Evolutionary conservation across 495 filamentous ascomycete genomes (phyloP).

Genomic region (Ramalina intermedia): DNA sequence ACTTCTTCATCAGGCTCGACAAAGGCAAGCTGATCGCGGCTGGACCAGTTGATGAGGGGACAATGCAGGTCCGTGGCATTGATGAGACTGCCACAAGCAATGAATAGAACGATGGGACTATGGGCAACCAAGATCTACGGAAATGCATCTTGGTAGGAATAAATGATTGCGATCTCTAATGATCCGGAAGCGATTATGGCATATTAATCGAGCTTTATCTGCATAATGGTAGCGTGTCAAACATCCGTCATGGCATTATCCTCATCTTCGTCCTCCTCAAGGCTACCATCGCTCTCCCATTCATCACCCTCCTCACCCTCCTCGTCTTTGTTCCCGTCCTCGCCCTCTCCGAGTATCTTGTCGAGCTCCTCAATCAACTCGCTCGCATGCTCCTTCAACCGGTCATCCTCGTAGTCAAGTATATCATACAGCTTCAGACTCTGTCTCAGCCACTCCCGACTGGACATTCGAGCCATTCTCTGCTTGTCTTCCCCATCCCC

Average conservation of each 20-base stretch:
- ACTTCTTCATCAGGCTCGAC: slow-evolving; percentile 57
- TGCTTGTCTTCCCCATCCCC: slow-evolving; percentile 16
- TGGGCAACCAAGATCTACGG: too few species aligned
- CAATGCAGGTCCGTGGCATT: neutral
- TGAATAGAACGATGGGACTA: neutral
- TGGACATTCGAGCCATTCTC: slow-evolving; percentile 26
- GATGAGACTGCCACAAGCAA: neutral
- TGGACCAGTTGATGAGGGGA: slow-evolving; percentile 17
- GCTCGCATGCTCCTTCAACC: slow-evolving; percentile 34
- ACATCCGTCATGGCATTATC: neutral
- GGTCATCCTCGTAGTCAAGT: slow-evolving; percentile 39
- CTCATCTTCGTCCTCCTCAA: slow-evolving; percentile 22
- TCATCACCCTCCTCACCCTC: slow-evolving; percentile 12
- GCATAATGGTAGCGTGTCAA: neutral
- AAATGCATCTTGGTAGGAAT: too few species aligned
- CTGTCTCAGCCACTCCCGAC: slow-evolving; percentile 39
- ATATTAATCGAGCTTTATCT: too few species aligned
- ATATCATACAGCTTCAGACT: slow-evolving; percentile 32
- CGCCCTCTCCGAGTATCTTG: slow-evolving; percentile 39
- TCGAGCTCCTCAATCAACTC: slow-evolving; percentile 45
- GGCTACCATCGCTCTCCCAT: slow-evolving; percentile 28
- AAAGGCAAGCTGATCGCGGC: slow-evolving; percentile 37
- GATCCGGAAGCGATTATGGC: too few species aligned
- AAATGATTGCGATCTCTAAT: too few species aligned
- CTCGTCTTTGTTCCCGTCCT: slow-evolving; percentile 30